Evolutionary conservation across 164 flowering plant species (phyloP).

Genomic region (Magnolia officinalis): DNA sequence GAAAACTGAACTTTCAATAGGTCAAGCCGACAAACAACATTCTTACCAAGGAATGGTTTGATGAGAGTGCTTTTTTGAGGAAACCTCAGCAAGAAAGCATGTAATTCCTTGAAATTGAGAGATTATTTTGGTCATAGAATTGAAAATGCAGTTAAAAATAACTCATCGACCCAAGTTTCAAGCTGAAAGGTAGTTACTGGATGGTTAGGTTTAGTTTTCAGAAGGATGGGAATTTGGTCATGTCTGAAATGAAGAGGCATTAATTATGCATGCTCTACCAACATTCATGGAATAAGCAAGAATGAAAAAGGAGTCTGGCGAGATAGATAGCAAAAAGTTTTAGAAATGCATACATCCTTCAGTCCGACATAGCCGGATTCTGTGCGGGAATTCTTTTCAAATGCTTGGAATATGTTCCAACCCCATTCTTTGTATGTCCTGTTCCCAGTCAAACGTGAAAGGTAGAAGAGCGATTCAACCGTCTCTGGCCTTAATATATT

Average conservation of each 20-base stretch:
- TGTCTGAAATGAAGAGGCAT: neutral
- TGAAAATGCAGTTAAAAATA: neutral
- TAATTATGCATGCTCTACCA: neutral
- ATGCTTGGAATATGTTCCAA: slow-evolving; percentile 98
- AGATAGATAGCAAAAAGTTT: neutral
- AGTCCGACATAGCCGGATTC: slow-evolving; percentile 97
- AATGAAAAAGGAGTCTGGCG: neutral
- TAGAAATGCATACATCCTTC: slow-evolving; percentile 70
- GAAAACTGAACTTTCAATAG: too few species aligned
- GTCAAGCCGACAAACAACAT: too few species aligned
- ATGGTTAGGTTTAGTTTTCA: neutral
- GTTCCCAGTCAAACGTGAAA: slow-evolving; percentile 96
- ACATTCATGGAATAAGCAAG: neutral
- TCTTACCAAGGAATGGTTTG: too few species aligned
- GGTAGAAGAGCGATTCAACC: slow-evolving; percentile 91
- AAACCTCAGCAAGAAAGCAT: too few species aligned
- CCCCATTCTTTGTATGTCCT: slow-evolving; percentile 99
- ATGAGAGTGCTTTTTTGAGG: too few species aligned
- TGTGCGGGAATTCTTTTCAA: slow-evolving; percentile 87
- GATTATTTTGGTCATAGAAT: neutral
- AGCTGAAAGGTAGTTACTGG: neutral
- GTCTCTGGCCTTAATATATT: slow-evolving; percentile 98
- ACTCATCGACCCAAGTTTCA: neutral
- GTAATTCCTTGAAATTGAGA: neutral
- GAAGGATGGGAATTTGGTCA: neutral